A percentile compares a stretch with the other conserved stretches of the same genome.
phyloP scores from a whole-genome alignment of 2,329 filamentous ascomycete species.

The Verticillium nonalfalfae region DNA sequence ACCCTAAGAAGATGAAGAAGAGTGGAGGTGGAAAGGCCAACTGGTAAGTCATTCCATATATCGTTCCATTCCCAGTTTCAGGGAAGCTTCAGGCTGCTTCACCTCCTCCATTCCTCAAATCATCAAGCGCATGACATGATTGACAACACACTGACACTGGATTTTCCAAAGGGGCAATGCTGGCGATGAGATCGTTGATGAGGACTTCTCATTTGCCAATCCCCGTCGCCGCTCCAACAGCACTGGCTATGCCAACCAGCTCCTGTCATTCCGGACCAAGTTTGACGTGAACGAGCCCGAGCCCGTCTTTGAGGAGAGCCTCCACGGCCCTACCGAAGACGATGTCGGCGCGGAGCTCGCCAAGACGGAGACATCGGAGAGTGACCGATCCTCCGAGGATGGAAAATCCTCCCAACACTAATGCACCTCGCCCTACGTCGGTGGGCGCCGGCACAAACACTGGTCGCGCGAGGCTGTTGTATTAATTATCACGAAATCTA shows the following conservation, averaged over 20 bases:
- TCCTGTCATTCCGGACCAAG: conserved; percentile 88
- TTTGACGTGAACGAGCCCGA: conserved; percentile 88
- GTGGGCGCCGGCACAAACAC: neutral
- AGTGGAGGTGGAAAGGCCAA: conserved; percentile 88
- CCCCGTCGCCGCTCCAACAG: conserved; percentile 90
- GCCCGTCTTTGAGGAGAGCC: conserved; percentile 82
- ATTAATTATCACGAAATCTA: neutral
- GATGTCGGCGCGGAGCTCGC: conserved; percentile 40
- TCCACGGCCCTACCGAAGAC: conserved; percentile 62
- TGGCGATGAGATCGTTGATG: conserved; percentile 79
- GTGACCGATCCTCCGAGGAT: conserved; percentile 51
- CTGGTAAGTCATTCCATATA: conserved; percentile 57
- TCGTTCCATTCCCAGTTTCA: neutral
- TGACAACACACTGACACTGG: too few relatives aligned
- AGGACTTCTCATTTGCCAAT: conserved; percentile 77
- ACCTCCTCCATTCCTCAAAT: neutral
- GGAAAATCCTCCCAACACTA: conserved; percentile 26
- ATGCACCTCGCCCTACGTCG: neutral
- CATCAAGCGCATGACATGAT: neutral
- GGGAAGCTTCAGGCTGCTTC: neutral
- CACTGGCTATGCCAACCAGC: conserved; percentile 62
- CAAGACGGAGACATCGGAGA: conserved; percentile 55
- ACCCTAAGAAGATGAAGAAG: conserved; percentile 96
- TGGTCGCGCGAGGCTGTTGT: neutral
- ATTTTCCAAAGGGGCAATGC: conserved; percentile 61